These are phyloP conservation scores for Adansonia gregorii DNA, from an alignment of 441 rosid species.

Conservation along the genomic window DNA sequence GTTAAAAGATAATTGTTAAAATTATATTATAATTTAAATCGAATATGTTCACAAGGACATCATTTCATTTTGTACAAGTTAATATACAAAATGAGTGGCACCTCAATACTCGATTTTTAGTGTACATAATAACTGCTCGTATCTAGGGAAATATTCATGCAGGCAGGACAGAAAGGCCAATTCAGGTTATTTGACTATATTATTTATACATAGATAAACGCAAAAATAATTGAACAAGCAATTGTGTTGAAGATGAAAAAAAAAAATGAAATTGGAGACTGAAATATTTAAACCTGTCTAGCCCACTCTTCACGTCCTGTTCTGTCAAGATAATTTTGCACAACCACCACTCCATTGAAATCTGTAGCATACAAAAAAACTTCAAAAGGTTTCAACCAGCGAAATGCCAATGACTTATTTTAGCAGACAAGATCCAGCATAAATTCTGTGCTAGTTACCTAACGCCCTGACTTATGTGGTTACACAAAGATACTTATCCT, in stretches of 20 bases:
- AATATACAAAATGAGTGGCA: not conserved
- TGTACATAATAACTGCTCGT: not conserved
- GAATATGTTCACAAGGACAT: not conserved
- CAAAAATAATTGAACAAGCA: not conserved
- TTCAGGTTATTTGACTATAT: not conserved
- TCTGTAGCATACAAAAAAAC: conserved; percentile 55
- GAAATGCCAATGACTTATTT: conserved; percentile 5
- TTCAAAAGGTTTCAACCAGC: not conserved
- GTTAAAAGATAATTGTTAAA: not conserved
- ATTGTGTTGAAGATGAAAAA: not conserved
- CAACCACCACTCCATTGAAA: conserved; percentile 86
- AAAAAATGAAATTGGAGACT: not conserved
- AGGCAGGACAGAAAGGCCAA: not conserved
- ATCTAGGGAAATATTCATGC: not conserved
- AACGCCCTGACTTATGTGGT: not conserved
- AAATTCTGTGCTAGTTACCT: not conserved
- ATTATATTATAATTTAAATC: not conserved
- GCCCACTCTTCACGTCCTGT: conserved; percentile 94
- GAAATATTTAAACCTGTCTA: conserved; percentile 61
- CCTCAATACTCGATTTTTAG: not conserved
- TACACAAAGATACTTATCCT: not conserved
- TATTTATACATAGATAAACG: not conserved
- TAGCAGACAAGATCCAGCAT: conserved; percentile 17
- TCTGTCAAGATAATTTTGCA: conserved; percentile 83
- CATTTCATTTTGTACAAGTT: not conserved